phyloP scores from a whole-genome alignment of 192 early-diverging fungal genomes.

The Podila minutissima region DNA sequence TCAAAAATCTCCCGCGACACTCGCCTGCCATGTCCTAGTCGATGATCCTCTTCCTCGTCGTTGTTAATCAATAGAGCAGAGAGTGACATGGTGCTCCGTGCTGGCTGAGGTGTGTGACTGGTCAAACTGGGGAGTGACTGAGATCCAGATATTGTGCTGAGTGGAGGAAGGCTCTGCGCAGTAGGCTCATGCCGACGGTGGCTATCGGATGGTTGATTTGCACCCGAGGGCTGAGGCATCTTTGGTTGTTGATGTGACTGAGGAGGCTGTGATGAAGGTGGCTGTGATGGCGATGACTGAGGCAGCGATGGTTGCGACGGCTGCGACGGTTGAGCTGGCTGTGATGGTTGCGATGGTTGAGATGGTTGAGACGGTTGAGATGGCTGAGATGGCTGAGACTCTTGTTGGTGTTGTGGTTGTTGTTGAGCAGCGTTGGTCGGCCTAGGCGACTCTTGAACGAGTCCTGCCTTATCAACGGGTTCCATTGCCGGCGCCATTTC shows the following conservation, averaged over 20 bases:
- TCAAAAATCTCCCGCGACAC: conserved; percentile 26
- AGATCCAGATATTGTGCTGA: conserved; percentile 5
- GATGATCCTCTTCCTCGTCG: conserved; percentile 22
- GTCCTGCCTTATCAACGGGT: neutral
- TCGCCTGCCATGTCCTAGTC: conserved; percentile 5
- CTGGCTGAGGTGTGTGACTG: conserved; percentile 8
- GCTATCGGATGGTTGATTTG: neutral
- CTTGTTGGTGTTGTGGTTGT: conserved; percentile 1
- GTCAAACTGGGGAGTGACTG: neutral
- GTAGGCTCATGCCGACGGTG: neutral
- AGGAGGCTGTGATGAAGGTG: neutral
- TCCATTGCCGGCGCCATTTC: too few relatives aligned
- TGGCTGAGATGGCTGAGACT: neutral
- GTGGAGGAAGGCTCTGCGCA: conserved; percentile 7
- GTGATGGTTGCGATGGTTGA: neutral
- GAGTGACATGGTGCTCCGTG: conserved; percentile 43
- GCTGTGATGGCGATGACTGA: neutral
- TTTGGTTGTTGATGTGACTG: neutral
- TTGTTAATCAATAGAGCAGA: conserved; percentile 37
- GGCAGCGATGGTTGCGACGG: too few relatives aligned
- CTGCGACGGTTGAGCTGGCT: too few relatives aligned
- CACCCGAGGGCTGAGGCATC: neutral
- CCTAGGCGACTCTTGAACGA: neutral
- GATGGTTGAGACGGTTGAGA: neutral
- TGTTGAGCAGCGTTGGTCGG: neutral